These are phyloP conservation scores for Colletotrichum nymphaeae DNA, from an alignment of 2,329 filamentous ascomycete genomes.

Conservation along the genomic window DNA sequence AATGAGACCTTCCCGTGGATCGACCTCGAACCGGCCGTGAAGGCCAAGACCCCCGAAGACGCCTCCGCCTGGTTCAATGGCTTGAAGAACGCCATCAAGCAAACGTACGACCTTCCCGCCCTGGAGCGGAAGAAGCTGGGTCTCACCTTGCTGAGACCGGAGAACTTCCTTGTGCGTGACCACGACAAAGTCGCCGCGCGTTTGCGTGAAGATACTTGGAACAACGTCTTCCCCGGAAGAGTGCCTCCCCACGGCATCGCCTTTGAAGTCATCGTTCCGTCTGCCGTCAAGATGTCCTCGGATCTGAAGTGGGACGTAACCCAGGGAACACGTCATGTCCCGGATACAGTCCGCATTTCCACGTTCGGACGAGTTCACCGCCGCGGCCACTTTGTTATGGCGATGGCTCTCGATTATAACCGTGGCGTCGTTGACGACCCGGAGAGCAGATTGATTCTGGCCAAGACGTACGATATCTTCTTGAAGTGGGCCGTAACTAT, in stretches of 20 bases:
- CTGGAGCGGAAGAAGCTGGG: neutral
- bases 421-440: neutral
- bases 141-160: neutral
- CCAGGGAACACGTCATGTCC: neutral
- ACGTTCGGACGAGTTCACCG: neutral
- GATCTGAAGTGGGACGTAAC: neutral
- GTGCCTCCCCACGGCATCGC: neutral
- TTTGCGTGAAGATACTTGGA: neutral
- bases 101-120: neutral
- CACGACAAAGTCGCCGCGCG: neutral
- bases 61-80: neutral
- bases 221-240: neutral
- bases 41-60: neutral
- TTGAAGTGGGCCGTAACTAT: neutral
- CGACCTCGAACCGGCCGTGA: neutral
- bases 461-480: neutral
- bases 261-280: neutral
- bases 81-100: neutral
- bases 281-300: neutral
- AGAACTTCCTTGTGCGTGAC: neutral
- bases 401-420: neutral
- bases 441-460: neutral
- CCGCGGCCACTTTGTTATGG: neutral
- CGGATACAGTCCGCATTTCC: neutral
- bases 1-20: neutral